These are phyloP conservation scores for Tephrocybe sp. DNA, from an alignment of 768 basidiomycete species.

Conservation along the genomic window DNA sequence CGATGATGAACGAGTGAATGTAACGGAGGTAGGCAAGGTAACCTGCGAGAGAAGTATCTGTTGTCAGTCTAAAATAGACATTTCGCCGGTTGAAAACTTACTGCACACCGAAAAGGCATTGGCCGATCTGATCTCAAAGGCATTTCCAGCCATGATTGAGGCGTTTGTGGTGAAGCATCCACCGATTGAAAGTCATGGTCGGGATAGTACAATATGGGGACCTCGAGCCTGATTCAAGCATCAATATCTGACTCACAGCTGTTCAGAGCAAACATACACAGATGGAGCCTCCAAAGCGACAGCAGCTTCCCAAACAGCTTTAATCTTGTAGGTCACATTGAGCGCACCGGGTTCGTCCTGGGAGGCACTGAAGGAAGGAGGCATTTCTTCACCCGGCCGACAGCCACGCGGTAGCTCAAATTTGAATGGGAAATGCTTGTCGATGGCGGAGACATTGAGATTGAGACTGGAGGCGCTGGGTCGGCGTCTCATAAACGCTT, in stretches of 20 bases:
- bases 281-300: slow-evolving; percentile 41
- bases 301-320: slow-evolving; percentile 55
- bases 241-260: neutral
- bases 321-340: slow-evolving; percentile 53
- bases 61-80: neutral
- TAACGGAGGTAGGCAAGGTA: slow-evolving; percentile 59
- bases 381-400: slow-evolving; percentile 55
- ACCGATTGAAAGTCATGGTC: slow-evolving; percentile 58
- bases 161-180: slow-evolving; percentile 41
- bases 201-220: slow-evolving; percentile 60
- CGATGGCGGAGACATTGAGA: slow-evolving; percentile 28
- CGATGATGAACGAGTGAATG: slow-evolving; percentile 58
- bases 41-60: slow-evolving; percentile 36
- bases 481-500: slow-evolving; percentile 42
- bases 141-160: slow-evolving; percentile 66
- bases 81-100: slow-evolving; percentile 32
- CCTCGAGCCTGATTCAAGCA: slow-evolving; percentile 47
- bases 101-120: slow-evolving; percentile 65
- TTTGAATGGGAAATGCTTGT: slow-evolving; percentile 45
- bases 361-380: slow-evolving; percentile 51
- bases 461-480: slow-evolving; percentile 43
- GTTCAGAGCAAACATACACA: slow-evolving; percentile 37
- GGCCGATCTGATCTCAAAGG: slow-evolving; percentile 60
- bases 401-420: slow-evolving; percentile 54
- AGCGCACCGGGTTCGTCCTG: slow-evolving; percentile 28